Base-by-base conservation (phyloP, 441 rosid genomes). In the Syzygium syzygioides region DNA sequence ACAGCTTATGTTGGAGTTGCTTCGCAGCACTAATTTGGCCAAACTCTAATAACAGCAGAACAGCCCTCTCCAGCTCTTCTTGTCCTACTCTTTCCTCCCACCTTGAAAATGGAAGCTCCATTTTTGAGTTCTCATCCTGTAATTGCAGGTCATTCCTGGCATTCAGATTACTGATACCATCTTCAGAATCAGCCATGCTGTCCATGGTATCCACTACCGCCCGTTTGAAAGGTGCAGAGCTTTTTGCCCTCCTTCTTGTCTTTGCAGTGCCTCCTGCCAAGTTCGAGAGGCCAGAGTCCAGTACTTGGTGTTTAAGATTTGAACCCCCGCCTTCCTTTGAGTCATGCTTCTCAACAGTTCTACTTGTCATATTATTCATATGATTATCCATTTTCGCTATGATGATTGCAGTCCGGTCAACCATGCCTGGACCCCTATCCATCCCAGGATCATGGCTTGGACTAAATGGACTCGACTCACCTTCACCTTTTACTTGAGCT, bases 71-170 rank as follows among this genome's bases (percentile, higher is more conserved):
- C 92, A 96, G 91, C 91, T 97, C 99, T 57, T 93, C 98, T 83
- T 96, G 94, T 89, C 95, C 99, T 88, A 98, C 94, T 91, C 96
- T 93, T 91, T 98, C 99, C 93, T 96, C 99, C 99, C 99, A 98
- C 90, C 94, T 98, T 71, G 99, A 96, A 87, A 96, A 93, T 30
- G 99, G 94, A 87, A 94, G 91, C 88, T 97, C 99, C 85, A 95
- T 88, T 86, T 93, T 94, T 56, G 90, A 66, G 90, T 88, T 95
- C 90, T 97, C 98, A 93, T 98, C 99, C 89, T 91, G 95, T 87
- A 92, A 93, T 90, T 91, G 98, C 64, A 90, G 89, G 88, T 96
- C 99, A 89, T 87, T 93, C 93, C 92, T 95, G 86, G 92, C 90
- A 93, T 89, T 91, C 84, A 90, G 79, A 90, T 88, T 79, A 76